These are phyloP conservation scores for Vararia minispora DNA, from an alignment of 768 basidiomycete genomes.

Conservation along the genomic window DNA sequence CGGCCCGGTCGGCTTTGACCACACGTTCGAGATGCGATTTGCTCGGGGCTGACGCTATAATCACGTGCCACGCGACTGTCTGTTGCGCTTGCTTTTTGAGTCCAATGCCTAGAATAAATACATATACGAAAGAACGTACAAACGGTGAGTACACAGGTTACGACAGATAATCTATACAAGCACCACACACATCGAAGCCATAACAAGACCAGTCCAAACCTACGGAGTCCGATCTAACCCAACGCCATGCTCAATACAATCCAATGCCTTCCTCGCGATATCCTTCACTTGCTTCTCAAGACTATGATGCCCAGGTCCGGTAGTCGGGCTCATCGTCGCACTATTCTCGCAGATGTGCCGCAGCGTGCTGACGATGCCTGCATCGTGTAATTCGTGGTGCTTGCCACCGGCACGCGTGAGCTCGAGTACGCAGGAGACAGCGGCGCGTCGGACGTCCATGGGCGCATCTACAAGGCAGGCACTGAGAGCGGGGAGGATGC, in stretches of 20 bases:
- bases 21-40: too few species aligned
- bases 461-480: conserved; percentile 47
- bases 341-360: conserved; percentile 31
- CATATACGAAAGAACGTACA: too few species aligned
- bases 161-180: too few species aligned
- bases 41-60: too few species aligned
- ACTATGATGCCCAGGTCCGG: conserved; percentile 16
- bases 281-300: conserved; percentile 41
- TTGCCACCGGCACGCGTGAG: conserved; percentile 35
- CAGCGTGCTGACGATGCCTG: conserved; percentile 34
- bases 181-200: too few species aligned
- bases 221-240: too few species aligned
- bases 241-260: conserved; percentile 26
- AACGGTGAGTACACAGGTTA: too few species aligned
- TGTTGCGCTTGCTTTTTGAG: too few species aligned
- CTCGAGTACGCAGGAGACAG: conserved; percentile 46
- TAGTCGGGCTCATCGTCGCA: conserved; percentile 20
- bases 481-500: conserved; percentile 44
- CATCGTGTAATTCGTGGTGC: conserved; percentile 29
- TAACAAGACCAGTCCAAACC: too few species aligned
- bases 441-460: conserved; percentile 46
- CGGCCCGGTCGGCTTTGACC: too few species aligned
- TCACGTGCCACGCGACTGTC: too few species aligned
- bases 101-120: too few species aligned
- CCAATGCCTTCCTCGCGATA: conserved; percentile 44